Evolutionary conservation across 2,329 filamentous ascomycete genomes (phyloP), one percentile per base, ranked within the genome.

Genomic region (Fusarium sp.): DNA sequence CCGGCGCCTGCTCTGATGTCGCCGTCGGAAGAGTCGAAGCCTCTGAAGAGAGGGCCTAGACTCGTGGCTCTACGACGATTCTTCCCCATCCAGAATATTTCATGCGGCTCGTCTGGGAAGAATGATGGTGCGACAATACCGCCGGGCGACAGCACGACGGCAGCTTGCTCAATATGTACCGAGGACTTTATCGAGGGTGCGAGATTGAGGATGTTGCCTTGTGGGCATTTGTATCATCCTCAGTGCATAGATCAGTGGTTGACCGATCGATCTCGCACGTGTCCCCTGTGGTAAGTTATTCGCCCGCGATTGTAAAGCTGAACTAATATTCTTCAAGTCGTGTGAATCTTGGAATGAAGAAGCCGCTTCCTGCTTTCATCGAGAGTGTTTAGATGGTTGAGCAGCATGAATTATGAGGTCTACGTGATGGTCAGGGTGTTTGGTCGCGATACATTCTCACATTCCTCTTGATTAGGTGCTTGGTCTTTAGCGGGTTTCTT

Each of bases 161-260:
- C 29, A 0, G 24, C 43, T 0, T 70, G 68, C 5, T 49, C 68
- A 3, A 71, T 70, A 15, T 71, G 68, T 8, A 70, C 68, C 0
- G 67, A 70, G 16, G 67, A 69, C 6, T 55, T 70, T 8, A 1
- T 43, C 2, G 45, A 70, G 1, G 64, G 59, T 2, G 40, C 20
- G 1, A 40, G 2, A 4, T 2, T 69, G 0, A 64, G 68, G 4
- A 24, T 43, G 5, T 13, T 73, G 0, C 71, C 68, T 7, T 73
- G 70, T 2, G 40, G 45, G 0, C 70, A 73, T 30, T 16, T 73
- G 3, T 73, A 71, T 6, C 71, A 73, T 16, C 70, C 71, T 10
- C 18, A 15, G 9, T 73, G 71, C 11, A 73, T 73, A 9, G 71
- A 73, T 18, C 70, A 59, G 8, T 73, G 70, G 71, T 43, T 73